Conservation (phyloP, 2,329 filamentous ascomycete species). For the Bipolaris oryzae region DNA sequence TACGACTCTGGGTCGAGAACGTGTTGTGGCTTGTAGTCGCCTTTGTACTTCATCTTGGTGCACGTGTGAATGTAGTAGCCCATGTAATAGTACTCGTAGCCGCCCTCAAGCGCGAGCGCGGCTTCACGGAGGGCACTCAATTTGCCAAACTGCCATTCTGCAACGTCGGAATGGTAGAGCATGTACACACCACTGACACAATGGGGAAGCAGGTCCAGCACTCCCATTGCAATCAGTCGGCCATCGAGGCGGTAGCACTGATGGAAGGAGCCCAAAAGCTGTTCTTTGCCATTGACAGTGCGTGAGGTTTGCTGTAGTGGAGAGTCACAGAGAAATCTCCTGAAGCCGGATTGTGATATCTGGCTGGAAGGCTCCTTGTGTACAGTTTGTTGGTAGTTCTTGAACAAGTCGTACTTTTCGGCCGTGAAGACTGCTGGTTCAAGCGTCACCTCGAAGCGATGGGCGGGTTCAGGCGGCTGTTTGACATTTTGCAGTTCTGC, state of each 20-base stretch:
- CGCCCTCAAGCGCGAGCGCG: constrained; percentile 69
- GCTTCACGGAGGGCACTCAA: constrained; percentile 76
- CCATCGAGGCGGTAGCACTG: constrained; percentile 83
- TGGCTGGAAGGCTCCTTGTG: constrained; percentile 69
- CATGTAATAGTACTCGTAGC: constrained; percentile 81
- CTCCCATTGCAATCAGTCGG: constrained; percentile 74
- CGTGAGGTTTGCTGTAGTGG: constrained; percentile 61
- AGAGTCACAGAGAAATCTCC: constrained; percentile 74
- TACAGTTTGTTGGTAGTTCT: constrained; percentile 76
- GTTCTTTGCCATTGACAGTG: constrained; percentile 56
- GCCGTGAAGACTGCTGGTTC: constrained; percentile 73
- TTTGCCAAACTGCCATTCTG: constrained; percentile 74
- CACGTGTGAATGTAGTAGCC: constrained; percentile 83
- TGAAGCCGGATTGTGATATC: constrained; percentile 68
- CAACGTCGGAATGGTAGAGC: constrained; percentile 77
- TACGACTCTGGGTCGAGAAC: constrained; percentile 72
- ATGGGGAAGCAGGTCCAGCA: constrained; percentile 77
- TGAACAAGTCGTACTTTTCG: constrained; percentile 75
- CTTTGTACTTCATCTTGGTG: constrained; percentile 85
- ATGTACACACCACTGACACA: constrained; percentile 85
- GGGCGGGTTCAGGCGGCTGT: constrained; percentile 67
- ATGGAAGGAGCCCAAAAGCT: constrained; percentile 74
- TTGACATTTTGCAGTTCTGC: constrained; percentile 64
- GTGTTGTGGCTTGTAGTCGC: constrained; percentile 75
- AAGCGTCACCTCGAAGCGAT: constrained; percentile 71